Evolutionary conservation across 1,139 yeast species (phyloP).

Genomic region (Entelexis sorbosivorans): DNA sequence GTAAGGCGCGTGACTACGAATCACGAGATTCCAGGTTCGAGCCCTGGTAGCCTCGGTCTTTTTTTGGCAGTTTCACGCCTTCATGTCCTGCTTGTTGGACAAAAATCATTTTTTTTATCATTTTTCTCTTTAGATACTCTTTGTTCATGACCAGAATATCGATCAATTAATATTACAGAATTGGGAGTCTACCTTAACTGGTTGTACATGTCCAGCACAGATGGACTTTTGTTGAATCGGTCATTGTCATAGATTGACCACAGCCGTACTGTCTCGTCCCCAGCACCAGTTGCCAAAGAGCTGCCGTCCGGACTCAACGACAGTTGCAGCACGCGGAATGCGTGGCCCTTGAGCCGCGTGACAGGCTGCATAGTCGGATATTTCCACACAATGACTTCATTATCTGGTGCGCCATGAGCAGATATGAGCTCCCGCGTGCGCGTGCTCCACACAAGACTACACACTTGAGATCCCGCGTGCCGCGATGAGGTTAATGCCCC

Average conservation of each 20-base stretch:
- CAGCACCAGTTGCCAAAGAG: slow-evolving; percentile 97
- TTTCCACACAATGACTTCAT: slow-evolving; percentile 90
- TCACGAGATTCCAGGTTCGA: slow-evolving; percentile 24
- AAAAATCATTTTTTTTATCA: too few species aligned
- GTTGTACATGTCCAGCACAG: slow-evolving; percentile 10
- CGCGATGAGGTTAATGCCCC: slow-evolving; percentile 65
- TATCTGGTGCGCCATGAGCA: slow-evolving; percentile 87
- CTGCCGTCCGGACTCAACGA: slow-evolving; percentile 95
- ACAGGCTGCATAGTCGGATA: slow-evolving; percentile 87
- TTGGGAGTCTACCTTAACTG: slow-evolving; percentile 14
- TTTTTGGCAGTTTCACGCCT: neutral
- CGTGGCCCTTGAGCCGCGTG: slow-evolving; percentile 89
- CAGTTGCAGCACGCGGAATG: slow-evolving; percentile 79
- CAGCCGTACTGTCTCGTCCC: slow-evolving; percentile 88
- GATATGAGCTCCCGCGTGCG: slow-evolving; percentile 87
- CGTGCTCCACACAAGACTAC: slow-evolving; percentile 87
- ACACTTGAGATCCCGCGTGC: slow-evolving; percentile 92
- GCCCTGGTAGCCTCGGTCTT: slow-evolving; percentile 22
- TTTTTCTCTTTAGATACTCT: neutral
- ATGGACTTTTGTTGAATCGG: neutral
- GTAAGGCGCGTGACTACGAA: slow-evolving; percentile 24
- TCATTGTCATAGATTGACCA: slow-evolving; percentile 82
- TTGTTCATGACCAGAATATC: neutral
- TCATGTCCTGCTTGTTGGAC: too few species aligned
- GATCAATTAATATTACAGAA: neutral